phyloP scores from a whole-genome alignment of 305 asterid genomes.

The Nicotiana rustica region DNA sequence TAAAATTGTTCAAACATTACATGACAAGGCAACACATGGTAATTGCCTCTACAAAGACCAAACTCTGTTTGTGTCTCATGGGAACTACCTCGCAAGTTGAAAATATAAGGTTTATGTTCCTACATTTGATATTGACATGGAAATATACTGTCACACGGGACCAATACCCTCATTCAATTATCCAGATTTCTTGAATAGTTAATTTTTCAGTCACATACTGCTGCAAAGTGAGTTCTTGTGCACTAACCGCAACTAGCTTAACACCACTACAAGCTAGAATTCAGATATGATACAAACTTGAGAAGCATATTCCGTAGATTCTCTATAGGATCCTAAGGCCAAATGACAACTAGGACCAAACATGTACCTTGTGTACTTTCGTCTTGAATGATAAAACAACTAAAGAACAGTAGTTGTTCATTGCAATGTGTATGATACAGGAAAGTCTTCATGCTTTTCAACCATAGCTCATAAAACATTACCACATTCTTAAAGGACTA shows the following conservation, averaged over 20 bases:
- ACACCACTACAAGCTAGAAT: not conserved
- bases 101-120: not conserved
- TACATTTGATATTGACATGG: not conserved
- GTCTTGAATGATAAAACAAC: not conserved
- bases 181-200: conserved; percentile 7
- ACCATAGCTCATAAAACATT: not conserved
- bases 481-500: not conserved
- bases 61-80: not conserved
- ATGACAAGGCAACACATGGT: not conserved
- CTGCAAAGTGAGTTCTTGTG: not conserved
- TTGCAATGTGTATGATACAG: not conserved
- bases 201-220: not conserved
- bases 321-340: not conserved
- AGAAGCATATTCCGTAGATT: not conserved
- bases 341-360: not conserved
- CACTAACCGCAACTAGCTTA: not conserved
- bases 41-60: conserved; percentile 1
- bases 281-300: not conserved
- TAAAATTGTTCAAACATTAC: not conserved
- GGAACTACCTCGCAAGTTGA: not conserved
- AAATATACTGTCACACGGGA: not conserved
- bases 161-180: not conserved
- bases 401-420: not conserved
- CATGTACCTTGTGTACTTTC: not conserved
- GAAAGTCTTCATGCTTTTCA: not conserved